Percentiles rank a stretch among this genome's conserved stretches.
Evolutionary conservation across 2,329 filamentous ascomycete genomes (phyloP).

Genomic region (Aspergillus melleus): DNA sequence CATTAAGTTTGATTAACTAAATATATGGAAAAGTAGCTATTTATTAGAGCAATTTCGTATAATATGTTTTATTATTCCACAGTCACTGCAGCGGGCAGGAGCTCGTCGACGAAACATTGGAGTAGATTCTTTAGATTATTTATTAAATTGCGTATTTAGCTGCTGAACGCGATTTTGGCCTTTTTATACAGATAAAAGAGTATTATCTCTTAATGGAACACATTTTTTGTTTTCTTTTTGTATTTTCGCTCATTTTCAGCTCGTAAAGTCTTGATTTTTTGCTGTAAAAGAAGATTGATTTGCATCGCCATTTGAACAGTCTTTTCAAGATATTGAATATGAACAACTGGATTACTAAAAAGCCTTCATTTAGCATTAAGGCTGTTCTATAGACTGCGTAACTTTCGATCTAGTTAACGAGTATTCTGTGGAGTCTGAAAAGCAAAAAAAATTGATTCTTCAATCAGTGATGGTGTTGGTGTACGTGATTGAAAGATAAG

Average conservation of each 20-base stretch:
- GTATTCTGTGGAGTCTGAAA: too few species aligned
- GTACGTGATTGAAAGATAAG: slow-evolving; percentile 5
- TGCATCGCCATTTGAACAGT: background rate
- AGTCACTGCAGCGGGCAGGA: background rate
- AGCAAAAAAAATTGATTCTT: background rate
- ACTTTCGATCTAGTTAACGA: too few species aligned
- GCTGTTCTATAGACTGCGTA: too few species aligned
- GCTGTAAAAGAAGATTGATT: background rate
- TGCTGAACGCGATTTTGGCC: too few species aligned
- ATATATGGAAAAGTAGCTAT: background rate
- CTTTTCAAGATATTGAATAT: slow-evolving; percentile 10
- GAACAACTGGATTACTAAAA: slow-evolving; percentile 6
- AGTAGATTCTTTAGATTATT: background rate
- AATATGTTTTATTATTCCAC: background rate
- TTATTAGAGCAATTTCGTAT: slow-evolving; percentile 4
- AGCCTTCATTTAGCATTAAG: slow-evolving; percentile 2
- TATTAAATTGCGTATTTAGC: background rate
- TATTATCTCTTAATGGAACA: too few species aligned
- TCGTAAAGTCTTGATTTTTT: background rate
- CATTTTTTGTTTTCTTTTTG: too few species aligned
- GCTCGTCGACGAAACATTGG: background rate
- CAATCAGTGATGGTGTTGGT: slow-evolving; percentile 2
- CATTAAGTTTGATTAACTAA: slow-evolving; percentile 3
- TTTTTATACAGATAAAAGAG: too few species aligned
- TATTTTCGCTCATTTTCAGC: too few species aligned